Percentiles rank a stretch among this genome's conserved stretches.
These are phyloP conservation scores for Glycine tomentella DNA, from an alignment of 306 rosid species.

Conservation along the genomic window DNA sequence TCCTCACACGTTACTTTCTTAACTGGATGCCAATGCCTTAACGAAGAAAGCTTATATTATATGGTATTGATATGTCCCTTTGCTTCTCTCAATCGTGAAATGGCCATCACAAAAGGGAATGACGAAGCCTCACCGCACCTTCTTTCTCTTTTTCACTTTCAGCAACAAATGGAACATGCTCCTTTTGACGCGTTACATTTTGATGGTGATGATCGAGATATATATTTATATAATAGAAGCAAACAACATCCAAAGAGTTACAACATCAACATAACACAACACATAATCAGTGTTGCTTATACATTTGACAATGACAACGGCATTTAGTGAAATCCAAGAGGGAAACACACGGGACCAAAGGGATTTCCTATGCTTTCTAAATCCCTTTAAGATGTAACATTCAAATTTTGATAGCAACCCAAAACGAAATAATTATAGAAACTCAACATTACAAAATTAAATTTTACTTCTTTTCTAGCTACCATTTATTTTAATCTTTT, in stretches of 20 bases:
- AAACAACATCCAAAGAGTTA: constrained; percentile 8
- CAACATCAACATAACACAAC: not conserved
- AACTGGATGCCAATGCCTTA: not conserved
- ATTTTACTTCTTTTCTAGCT: too few relatives aligned
- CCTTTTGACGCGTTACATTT: constrained; percentile 21
- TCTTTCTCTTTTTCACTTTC: constrained; percentile 9
- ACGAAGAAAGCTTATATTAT: not conserved
- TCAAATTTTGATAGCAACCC: not conserved
- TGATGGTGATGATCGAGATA: not conserved
- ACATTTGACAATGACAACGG: constrained; percentile 41
- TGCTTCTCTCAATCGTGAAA: constrained; percentile 5
- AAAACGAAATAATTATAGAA: not conserved
- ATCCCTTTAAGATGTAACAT: constrained; percentile 31
- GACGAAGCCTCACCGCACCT: not conserved
- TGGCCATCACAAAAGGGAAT: constrained; percentile 8
- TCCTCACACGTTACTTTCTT: not conserved
- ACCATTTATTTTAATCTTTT: too few relatives aligned
- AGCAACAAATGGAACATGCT: constrained; percentile 16
- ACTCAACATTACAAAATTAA: not conserved
- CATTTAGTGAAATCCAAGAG: constrained; percentile 29
- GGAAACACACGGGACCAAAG: constrained; percentile 18
- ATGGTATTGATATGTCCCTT: not conserved
- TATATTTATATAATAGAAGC: not conserved
- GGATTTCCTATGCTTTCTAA: constrained; percentile 30
- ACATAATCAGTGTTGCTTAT: constrained; percentile 20